Conservation (phyloP, 2,329 filamentous ascomycete species). For the Colletotrichum higginsianum region DNA sequence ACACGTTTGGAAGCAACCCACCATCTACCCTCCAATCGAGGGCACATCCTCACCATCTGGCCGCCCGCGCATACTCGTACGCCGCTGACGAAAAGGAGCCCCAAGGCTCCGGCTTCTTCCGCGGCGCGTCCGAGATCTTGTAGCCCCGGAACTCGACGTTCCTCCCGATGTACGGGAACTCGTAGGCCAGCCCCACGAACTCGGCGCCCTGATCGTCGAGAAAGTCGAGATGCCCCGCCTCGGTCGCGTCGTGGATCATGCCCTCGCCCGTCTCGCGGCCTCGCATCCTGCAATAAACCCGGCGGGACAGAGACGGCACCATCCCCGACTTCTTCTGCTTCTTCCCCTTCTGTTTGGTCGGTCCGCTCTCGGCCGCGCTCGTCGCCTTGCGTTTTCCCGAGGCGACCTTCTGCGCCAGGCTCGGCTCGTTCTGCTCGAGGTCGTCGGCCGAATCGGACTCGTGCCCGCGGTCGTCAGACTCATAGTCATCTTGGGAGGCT, state of each 20-base stretch:
- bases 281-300: not conserved
- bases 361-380: not conserved
- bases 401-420: not conserved
- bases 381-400: not conserved
- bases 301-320: not conserved
- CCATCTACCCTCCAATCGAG: accelerated
- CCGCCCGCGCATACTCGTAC: not conserved
- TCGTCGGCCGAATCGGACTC: not conserved
- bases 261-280: not conserved
- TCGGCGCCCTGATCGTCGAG: not conserved
- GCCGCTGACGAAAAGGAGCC: not conserved
- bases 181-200: not conserved
- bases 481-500: not conserved
- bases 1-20: not conserved
- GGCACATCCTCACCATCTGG: not conserved
- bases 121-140: not conserved
- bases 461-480: not conserved
- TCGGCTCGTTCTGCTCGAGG: not conserved
- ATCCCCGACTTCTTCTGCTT: not conserved
- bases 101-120: not conserved
- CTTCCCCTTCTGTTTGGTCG: not conserved
- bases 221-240: not conserved
- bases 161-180: not conserved
- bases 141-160: not conserved
- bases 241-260: not conserved